Conservation (phyloP, 2,329 filamentous ascomycete genomes). For the Blastomyces emzantsi region DNA sequence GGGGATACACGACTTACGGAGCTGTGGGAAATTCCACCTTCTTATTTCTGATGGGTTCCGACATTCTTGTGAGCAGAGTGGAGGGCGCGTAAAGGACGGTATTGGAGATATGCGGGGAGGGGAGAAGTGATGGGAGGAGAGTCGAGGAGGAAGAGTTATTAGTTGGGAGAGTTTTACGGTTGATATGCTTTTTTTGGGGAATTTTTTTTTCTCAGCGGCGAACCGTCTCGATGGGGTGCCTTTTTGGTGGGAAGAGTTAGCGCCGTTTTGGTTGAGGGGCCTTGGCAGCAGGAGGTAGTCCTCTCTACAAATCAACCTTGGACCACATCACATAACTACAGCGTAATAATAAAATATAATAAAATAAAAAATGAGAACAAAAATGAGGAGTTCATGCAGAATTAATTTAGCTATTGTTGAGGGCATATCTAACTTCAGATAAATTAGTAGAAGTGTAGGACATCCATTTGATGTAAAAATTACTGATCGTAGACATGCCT, state of each 20-base stretch:
- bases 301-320: too few relatives aligned
- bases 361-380: too few relatives aligned
- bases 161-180: background rate
- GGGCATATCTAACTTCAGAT: background rate
- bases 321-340: too few relatives aligned
- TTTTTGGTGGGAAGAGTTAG: constrained; percentile 36
- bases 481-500: too few relatives aligned
- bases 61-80: constrained; percentile 41
- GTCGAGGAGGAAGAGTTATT: constrained; percentile 16
- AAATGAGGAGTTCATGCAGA: too few relatives aligned
- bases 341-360: background rate
- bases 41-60: constrained; percentile 60
- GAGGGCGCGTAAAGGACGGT: constrained; percentile 13
- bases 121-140: constrained; percentile 18
- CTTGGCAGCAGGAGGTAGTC: constrained; percentile 31
- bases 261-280: constrained; percentile 32
- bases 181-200: constrained; percentile 6
- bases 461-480: too few relatives aligned
- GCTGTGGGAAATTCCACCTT: constrained; percentile 53
- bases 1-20: constrained; percentile 46
- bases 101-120: constrained; percentile 17
- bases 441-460: background rate
- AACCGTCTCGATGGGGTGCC: constrained; percentile 12
- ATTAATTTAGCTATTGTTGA: too few relatives aligned
- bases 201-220: constrained; percentile 13